Evolutionary conservation across 306 rosid genomes (phyloP).

Genomic region (Dalbergia cultrata): DNA sequence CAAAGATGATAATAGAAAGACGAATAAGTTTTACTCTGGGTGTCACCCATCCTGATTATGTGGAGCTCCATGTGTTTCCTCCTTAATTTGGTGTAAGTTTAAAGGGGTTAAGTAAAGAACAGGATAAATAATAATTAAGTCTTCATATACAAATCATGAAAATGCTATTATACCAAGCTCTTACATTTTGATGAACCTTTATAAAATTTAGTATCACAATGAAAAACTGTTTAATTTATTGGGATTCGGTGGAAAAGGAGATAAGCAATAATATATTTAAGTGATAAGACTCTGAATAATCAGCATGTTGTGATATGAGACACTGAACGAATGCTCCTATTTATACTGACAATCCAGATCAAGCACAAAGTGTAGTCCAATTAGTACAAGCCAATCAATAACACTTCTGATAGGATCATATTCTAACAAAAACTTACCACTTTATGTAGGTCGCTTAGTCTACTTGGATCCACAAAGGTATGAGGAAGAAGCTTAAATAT

Average conservation of each 20-base stretch:
- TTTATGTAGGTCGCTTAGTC: slow-evolving; percentile 63
- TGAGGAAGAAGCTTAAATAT: slow-evolving; percentile 96
- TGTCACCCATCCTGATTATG: neutral
- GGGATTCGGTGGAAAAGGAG: slow-evolving; percentile 10
- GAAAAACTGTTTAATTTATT: neutral
- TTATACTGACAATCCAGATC: neutral
- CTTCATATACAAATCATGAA: neutral
- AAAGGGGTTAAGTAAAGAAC: neutral
- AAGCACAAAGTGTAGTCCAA: neutral
- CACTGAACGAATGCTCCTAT: neutral
- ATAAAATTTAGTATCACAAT: neutral
- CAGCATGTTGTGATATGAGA: neutral
- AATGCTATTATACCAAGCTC: slow-evolving; percentile 27
- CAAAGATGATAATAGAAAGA: neutral
- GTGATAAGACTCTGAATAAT: neutral
- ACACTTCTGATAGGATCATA: neutral
- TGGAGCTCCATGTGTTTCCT: neutral
- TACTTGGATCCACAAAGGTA: slow-evolving; percentile 78
- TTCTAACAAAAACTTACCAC: slow-evolving; percentile 53
- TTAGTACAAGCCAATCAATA: slow-evolving; percentile 1
- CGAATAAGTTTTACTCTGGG: neutral
- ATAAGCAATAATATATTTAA: neutral
- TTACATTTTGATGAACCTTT: slow-evolving; percentile 7
- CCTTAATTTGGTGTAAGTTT: neutral
- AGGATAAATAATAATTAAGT: neutral